Base-by-base conservation (phyloP, 2,329 filamentous ascomycete species). In the Fusarium illudens region DNA sequence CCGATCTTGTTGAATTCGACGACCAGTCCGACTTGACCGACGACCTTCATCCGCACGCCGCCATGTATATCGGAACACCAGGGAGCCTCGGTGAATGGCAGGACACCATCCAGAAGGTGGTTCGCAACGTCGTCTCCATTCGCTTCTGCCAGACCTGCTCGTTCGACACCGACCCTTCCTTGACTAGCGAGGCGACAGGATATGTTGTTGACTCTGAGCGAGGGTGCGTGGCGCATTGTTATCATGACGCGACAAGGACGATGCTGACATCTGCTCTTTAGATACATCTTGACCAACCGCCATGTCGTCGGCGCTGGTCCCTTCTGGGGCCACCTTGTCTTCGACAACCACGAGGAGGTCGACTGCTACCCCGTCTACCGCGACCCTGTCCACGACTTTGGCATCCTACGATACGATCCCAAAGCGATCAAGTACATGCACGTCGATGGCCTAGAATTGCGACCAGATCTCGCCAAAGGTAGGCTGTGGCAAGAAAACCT, bases 381-480 rank as follows among this genome's bases (percentile, higher is more conserved):
- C 75, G 96, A 99, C 76, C 96, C 96, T 15, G 95, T 99, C 27
- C 96, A 99, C 84, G 96, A 99, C 79, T 99, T 99, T 74, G 96
- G 96, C 66, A 96, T 99, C 73, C 87, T 99, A 52, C 90, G 96
- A 75, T 99, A 99, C 82, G 93, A 99, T 73, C 96, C 96, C 36
- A 93, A 93, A 76, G 91, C 91, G 9, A 97, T 99, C 83, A 97
- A 97, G 78, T 98, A 99, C 80, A 97, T 99, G 94, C 90, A 92
- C 10, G 86, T 99, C 22, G 88, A 90, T 34, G 90, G 93, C 46
- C 84, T 99, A 51, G 85, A 89, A 62, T 84, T 99, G 55, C 88
- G 93, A 64, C 96, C 96, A 2, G 94, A 97, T 71, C 88, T 93
- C 58, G 96, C 96, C 33, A 89, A 89, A 78, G 86, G 84, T 85